These are phyloP conservation scores for Pinus albicaulis DNA, from an alignment of 75 land plant genomes.

Conservation along the genomic window DNA sequence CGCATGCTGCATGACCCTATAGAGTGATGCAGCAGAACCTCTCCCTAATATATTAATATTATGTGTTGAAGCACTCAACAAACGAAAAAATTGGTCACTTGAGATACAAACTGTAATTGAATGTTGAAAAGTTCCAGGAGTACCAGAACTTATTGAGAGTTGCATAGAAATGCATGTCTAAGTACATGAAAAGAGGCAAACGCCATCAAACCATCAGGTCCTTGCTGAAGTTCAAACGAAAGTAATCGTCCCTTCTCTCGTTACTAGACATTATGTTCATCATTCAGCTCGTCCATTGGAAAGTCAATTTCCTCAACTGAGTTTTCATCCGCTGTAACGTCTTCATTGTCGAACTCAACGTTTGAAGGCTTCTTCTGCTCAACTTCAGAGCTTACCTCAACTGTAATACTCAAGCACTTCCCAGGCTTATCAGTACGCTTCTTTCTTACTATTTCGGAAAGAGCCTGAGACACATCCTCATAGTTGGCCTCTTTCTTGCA, in stretches of 20 bases:
- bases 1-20: not conserved
- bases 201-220: not conserved
- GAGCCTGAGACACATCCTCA: conserved; percentile 80
- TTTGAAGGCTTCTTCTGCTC: conserved; percentile 50
- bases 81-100: not conserved
- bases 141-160: not conserved
- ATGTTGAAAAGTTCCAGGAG: not conserved
- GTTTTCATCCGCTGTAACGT: conserved; percentile 1
- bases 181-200: not conserved
- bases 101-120: conserved; percentile 2
- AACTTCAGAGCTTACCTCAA: conserved; percentile 19
- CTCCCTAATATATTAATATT: not conserved
- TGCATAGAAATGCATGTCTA: not conserved
- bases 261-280: not conserved
- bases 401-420: conserved; percentile 22
- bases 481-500: conserved; percentile 66
- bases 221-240: not conserved
- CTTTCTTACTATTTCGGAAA: conserved; percentile 33
- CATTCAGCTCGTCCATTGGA: not conserved
- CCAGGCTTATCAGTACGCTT: conserved; percentile 9
- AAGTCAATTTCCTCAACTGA: not conserved
- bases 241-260: not conserved
- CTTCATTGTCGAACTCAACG: conserved; percentile 38
- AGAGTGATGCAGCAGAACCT: not conserved
- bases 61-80: not conserved